Base-by-base conservation (phyloP, 2,329 filamentous ascomycete genomes). In the Fusarium gaditjirri region DNA sequence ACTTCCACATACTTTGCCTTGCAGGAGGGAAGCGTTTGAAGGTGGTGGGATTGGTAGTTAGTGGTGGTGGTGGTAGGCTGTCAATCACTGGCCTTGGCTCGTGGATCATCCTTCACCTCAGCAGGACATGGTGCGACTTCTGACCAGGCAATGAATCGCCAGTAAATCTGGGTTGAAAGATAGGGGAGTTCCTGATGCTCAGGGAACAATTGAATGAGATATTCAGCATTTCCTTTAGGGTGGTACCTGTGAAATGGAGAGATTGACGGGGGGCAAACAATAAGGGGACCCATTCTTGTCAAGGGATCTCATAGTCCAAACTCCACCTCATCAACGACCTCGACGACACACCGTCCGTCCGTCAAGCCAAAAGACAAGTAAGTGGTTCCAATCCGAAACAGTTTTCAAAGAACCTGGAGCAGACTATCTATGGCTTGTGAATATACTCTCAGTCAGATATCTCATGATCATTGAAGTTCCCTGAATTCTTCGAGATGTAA, bases 271-370 rank as follows among this genome's bases (percentile, higher is more conserved):
- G 57, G 64, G 64, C 44, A 42, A 47, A 56, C 44, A 36, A 59
- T 41, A 42, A 60, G 61, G 70, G 69, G 67, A 56, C 60, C 39
- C 47, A 47, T 46, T 53, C 44, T 47, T 65, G 62, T 65, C 61
- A 65, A 65, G 65, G 70, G 61, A 72, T 72, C 70, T 72, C 46
- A 56, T 47, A 68, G 41, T 53, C 25, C 46, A 58, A 61, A 59
- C 68, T 60, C 63, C 69, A 71, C 64, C 65, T 72, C 56, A 56
- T 66, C 44, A 49, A 70, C 69, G 41, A 60, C 68, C 53, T 72
- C 68, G 68, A 72, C 69, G 60, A 72, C 69, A 72, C 70, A 72
- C 70, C 39, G 70, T 70, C 49, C 39, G 70, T 70, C 49, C 33
- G 33, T 39, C 49, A 53, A 53, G 33, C 33, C 61, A 59, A 49